phyloP scores from a whole-genome alignment of 1,284 basidiomycete species.

The Trichosporon ovoides region DNA sequence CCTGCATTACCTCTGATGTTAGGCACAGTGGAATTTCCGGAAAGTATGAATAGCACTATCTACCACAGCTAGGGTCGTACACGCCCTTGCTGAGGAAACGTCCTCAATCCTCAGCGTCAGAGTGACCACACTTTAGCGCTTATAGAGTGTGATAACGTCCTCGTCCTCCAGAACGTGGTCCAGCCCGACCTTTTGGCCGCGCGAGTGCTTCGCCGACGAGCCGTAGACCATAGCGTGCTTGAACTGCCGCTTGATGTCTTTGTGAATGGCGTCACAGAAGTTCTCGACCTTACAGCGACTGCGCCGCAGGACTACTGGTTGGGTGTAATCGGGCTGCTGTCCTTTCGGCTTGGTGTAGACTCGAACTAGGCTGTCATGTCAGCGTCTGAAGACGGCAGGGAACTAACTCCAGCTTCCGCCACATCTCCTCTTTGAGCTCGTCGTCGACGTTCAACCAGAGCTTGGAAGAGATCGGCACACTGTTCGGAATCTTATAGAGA shows the following conservation, averaged over 20 bases:
- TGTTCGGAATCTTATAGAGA: constrained; percentile 75
- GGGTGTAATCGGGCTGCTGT: constrained; percentile 76
- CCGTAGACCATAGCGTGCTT: constrained; percentile 77
- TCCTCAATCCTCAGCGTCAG: neutral
- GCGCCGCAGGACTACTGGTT: constrained; percentile 61
- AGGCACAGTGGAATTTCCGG: too few species aligned
- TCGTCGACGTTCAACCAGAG: constrained; percentile 95
- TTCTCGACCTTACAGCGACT: constrained; percentile 61
- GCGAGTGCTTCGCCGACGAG: constrained; percentile 86
- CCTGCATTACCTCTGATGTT: too few species aligned
- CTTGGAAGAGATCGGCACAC: constrained; percentile 67
- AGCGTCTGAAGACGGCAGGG: constrained; percentile 26
- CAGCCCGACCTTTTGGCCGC: constrained; percentile 92
- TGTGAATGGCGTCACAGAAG: constrained; percentile 66
- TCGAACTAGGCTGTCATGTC: neutral
- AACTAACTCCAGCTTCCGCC: constrained; percentile 80
- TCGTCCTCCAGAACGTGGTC: constrained; percentile 86
- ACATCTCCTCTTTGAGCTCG: constrained; percentile 86
- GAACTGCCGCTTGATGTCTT: constrained; percentile 50
- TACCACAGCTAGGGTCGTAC: too few species aligned
- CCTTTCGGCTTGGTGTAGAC: constrained; percentile 90
- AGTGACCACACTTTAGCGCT: constrained; percentile 13
- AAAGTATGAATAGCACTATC: too few species aligned
- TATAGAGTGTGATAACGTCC: constrained; percentile 50
- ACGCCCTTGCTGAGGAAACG: too few species aligned